A percentile compares a stretch with the other conserved stretches of the same genome.
phyloP scores from a whole-genome alignment of 805 yeast species.

The Metschnikowia hibisci region DNA sequence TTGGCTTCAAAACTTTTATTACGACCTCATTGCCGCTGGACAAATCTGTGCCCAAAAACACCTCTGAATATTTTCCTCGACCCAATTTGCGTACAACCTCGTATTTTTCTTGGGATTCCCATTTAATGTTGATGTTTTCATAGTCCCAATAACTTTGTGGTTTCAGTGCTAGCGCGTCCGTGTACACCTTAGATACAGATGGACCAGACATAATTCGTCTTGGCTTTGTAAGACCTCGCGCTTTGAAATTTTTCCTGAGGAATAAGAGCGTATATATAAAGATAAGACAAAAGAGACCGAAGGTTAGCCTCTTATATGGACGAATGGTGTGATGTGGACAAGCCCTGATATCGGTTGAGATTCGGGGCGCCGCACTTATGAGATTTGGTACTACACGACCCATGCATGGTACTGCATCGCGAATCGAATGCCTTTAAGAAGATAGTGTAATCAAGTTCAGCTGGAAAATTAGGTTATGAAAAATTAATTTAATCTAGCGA shows the following conservation, averaged over 20 bases:
- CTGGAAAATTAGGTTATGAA: not conserved
- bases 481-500: not conserved
- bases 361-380: slow-evolving; percentile 2
- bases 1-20: slow-evolving; percentile 90
- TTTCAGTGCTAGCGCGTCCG: slow-evolving; percentile 71
- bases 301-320: not conserved
- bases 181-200: slow-evolving; percentile 72
- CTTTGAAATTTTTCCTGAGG: not conserved
- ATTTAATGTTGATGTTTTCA: slow-evolving; percentile 63
- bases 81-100: slow-evolving; percentile 84
- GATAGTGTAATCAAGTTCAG: too few relatives aligned
- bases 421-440: too few relatives aligned
- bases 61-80: slow-evolving; percentile 92
- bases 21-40: slow-evolving; percentile 64
- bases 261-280: not conserved
- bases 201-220: slow-evolving; percentile 22
- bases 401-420: not conserved
- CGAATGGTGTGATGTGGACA: not conserved
- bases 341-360: not conserved
- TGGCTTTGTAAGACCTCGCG: too few relatives aligned
- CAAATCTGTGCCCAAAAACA: slow-evolving; percentile 76
- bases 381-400: not conserved
- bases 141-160: slow-evolving; percentile 84
- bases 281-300: not conserved
- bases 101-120: slow-evolving; percentile 84